These are phyloP conservation scores for Neckera pumila DNA, from an alignment of 225 moss, liverwort and hornwort species.

Conservation along the genomic window DNA sequence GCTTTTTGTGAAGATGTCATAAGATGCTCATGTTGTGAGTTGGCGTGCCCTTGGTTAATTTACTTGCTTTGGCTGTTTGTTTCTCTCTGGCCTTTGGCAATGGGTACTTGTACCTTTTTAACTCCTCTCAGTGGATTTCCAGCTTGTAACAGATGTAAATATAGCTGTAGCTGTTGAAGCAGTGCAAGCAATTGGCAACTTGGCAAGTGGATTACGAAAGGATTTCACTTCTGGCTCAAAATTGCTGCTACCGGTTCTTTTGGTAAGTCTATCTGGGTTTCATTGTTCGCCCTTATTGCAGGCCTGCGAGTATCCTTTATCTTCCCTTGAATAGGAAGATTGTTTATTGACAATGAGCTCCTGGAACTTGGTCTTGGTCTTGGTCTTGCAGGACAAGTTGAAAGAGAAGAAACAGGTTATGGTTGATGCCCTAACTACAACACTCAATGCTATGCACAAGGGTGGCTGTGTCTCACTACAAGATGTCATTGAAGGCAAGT, in stretches of 20 bases:
- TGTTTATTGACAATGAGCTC: background rate
- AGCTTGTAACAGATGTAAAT: slow-evolving; percentile 95
- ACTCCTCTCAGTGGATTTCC: slow-evolving; percentile 5
- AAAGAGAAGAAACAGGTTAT: slow-evolving; percentile 94
- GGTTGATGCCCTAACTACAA: slow-evolving; percentile 80
- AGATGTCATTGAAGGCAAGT: slow-evolving; percentile 76
- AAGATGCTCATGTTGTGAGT: background rate
- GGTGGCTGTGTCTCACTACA: slow-evolving; percentile 69
- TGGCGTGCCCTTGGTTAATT: background rate
- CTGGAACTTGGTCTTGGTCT: background rate
- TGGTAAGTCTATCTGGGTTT: slow-evolving; percentile 30
- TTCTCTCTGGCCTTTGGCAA: background rate
- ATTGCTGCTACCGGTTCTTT: slow-evolving; percentile 64
- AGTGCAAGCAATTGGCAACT: slow-evolving; percentile 90
- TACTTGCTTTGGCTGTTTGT: background rate
- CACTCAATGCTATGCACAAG: slow-evolving; percentile 72
- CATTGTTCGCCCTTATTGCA: background rate
- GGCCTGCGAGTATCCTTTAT: background rate
- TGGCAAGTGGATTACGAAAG: slow-evolving; percentile 83
- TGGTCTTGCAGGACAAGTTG: slow-evolving; percentile 49
- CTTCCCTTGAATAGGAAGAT: background rate
- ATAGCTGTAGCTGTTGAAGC: slow-evolving; percentile 96
- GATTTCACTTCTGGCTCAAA: slow-evolving; percentile 82
- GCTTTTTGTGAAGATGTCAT: background rate
- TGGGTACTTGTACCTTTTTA: background rate